phyloP scores from a whole-genome alignment of 257 asterid genomes.

The Perilla frutescens region DNA sequence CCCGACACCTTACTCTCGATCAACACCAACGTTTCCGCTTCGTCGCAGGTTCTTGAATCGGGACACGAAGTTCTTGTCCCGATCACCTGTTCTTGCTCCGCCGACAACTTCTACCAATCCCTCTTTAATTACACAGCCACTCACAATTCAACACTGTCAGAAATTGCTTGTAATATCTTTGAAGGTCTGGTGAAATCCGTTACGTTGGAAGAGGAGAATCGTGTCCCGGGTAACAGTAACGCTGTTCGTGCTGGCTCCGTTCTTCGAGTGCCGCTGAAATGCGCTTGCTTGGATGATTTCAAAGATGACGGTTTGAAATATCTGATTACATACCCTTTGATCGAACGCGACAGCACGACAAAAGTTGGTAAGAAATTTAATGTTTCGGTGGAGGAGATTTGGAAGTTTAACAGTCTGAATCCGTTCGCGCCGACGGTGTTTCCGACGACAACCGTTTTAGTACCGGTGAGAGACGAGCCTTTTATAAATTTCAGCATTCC shows the following conservation, averaged over 20 bases:
- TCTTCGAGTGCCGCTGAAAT: constrained; percentile 59
- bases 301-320: constrained; percentile 39
- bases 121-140: constrained; percentile 40
- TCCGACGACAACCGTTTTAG: constrained; percentile 64
- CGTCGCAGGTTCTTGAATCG: constrained; percentile 43
- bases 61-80: constrained; percentile 61
- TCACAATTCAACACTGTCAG: constrained; percentile 24
- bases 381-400: constrained; percentile 56
- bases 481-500: constrained; percentile 45
- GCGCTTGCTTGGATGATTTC: constrained; percentile 63
- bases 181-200: constrained; percentile 63
- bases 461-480: constrained; percentile 62
- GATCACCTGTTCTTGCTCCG: constrained; percentile 54
- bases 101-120: constrained; percentile 41
- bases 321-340: constrained; percentile 63
- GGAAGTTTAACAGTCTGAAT: constrained; percentile 52
- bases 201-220: constrained; percentile 45
- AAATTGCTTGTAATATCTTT: constrained; percentile 55
- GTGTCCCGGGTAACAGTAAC: not conserved
- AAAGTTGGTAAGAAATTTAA: constrained; percentile 51
- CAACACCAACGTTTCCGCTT: constrained; percentile 46
- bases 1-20: constrained; percentile 38
- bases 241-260: constrained; percentile 39
- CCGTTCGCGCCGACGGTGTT: constrained; percentile 50
- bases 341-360: constrained; percentile 46